phyloP scores from a whole-genome alignment of 257 asterid genomes.

The Ophiorrhiza pumila region DNA sequence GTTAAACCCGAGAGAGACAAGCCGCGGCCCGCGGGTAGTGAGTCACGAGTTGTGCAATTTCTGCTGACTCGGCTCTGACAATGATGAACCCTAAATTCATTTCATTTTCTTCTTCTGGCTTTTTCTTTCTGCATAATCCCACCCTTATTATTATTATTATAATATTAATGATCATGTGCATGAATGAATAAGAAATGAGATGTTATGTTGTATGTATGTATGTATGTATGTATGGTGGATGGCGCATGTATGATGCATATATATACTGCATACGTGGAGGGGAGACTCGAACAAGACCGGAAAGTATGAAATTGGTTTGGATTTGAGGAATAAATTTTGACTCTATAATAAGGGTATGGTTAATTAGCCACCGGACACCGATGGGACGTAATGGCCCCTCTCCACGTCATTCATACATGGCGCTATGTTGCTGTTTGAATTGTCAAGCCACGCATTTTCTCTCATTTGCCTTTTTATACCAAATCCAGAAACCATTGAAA shows the following conservation, averaged over 20 bases:
- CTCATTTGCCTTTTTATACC: background rate
- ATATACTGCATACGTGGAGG: no score
- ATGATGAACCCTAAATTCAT: slow-evolving; percentile 6
- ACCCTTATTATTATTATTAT: no score
- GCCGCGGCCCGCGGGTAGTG: no score
- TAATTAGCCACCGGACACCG: slow-evolving; percentile 13
- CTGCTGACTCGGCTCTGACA: slow-evolving; percentile 39
- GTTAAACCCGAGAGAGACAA: background rate
- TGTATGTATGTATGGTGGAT: background rate
- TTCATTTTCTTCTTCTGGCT: background rate
- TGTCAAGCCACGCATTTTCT: background rate
- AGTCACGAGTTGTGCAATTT: slow-evolving; percentile 23
- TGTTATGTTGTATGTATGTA: no score
- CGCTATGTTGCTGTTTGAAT: slow-evolving; percentile 17
- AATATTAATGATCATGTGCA: no score
- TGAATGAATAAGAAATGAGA: no score
- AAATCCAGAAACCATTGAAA: background rate
- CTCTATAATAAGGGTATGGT: background rate
- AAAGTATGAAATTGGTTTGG: slow-evolving; percentile 21
- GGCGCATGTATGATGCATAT: background rate
- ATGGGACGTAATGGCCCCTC: slow-evolving; percentile 14
- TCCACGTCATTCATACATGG: slow-evolving; percentile 34
- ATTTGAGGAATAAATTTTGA: slow-evolving; percentile 16
- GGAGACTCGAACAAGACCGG: no score
- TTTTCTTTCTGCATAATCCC: background rate